Conservation (phyloP, 352 stramenopile genomes). For the Globisporangium polare region DNA sequence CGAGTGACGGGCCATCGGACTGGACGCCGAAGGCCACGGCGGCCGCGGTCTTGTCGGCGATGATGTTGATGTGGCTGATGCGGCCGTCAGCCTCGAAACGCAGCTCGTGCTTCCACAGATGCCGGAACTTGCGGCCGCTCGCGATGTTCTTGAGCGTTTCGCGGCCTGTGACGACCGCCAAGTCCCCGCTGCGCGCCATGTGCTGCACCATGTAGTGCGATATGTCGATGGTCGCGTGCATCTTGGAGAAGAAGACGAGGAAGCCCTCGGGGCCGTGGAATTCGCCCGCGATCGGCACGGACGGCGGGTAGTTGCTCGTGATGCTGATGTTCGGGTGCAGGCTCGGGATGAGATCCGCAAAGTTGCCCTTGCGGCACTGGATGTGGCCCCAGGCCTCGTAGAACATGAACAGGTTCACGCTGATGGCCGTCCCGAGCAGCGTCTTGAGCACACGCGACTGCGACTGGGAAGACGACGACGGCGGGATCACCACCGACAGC, state of each 20-base stretch:
- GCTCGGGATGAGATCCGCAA: constrained; percentile 69
- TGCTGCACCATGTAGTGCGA: constrained; percentile 66
- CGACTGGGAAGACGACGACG: not conserved
- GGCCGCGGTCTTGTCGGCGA: constrained; percentile 77
- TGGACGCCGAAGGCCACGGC: constrained; percentile 72
- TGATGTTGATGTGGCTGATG: constrained; percentile 83
- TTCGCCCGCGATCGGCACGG: constrained; percentile 61
- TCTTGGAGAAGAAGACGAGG: constrained; percentile 65
- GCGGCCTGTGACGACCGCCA: constrained; percentile 73
- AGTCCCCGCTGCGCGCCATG: constrained; percentile 61
- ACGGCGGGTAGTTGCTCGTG: constrained; percentile 74
- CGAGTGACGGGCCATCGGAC: constrained; percentile 48
- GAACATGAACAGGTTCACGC: constrained; percentile 57
- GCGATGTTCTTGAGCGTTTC: constrained; percentile 67
- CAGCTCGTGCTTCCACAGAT: constrained; percentile 83
- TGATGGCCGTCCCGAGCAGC: constrained; percentile 48
- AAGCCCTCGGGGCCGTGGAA: constrained; percentile 62
- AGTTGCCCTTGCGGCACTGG: constrained; percentile 73
- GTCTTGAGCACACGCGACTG: constrained; percentile 32
- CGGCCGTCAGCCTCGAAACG: constrained; percentile 75
- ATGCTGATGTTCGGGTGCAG: constrained; percentile 74
- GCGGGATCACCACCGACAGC: constrained; percentile 1
- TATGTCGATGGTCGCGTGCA: constrained; percentile 70
- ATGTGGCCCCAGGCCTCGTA: constrained; percentile 77
- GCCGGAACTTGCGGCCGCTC: constrained; percentile 71